Evolutionary conservation across 2,329 filamentous ascomycete species (phyloP), one percentile per base, ranked within the genome.

Genomic region (Coniella lustricola): DNA sequence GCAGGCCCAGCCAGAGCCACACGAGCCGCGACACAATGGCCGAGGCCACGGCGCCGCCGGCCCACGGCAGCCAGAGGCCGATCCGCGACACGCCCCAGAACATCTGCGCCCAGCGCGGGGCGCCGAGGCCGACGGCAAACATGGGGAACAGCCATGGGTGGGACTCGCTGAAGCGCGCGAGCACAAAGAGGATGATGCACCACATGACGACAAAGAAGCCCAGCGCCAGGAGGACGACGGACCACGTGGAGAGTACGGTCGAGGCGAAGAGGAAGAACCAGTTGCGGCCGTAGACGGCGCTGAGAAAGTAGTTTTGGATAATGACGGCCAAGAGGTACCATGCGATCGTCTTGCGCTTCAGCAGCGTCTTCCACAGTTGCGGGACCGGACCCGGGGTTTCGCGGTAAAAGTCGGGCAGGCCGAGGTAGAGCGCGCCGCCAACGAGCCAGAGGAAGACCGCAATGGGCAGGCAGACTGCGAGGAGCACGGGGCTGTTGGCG

Each of bases 101-200:
- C 60, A 84, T 83, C 61, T 85, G 82, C 8, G 75, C 75, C 81
- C 81, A 85, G 51, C 81, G 71, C 2, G 82, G 82, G 3, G 81
- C 80, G 37, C 76, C 79, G 12, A 85, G 73, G 13, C 81, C 81
- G 51, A 84, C 79, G 39, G 82, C 81, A 54, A 85, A 83, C 48
- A 85, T 75, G 12, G 81, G 81, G 4, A 85, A 65, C 55, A 84
- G 76, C 82, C 82, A 85, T 44, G 73, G 77, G 61, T 85, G 81
- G 14, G 72, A 72, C 54, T 74, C 75, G 14, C 76, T 77, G n/a
- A 82, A 68, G 44, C 67, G 62, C 9, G 70, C 72, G 55, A 84
- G 76, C 45, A 70, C 58, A 54, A 62, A 71, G 32, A 81, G 70
- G 20, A 80, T 57, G 22, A 60, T 60, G 25, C 70, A 67, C 82